Evolutionary conservation across 2,329 filamentous ascomycete species (phyloP).

Genomic region (Cladophialophora yegresii): DNA sequence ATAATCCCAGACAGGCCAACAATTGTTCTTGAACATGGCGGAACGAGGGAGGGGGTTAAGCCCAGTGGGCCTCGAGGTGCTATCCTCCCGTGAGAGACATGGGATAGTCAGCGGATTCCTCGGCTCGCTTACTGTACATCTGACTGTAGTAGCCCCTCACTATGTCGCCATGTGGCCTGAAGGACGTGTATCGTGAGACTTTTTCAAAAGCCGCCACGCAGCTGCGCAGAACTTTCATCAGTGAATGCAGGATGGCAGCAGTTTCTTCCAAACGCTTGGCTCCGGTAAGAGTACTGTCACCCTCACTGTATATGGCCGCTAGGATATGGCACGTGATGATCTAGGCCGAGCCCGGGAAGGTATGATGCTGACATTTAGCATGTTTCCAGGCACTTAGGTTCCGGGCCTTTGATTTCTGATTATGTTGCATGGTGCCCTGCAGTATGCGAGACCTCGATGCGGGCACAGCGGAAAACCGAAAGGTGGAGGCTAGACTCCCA

Average conservation of each 20-base stretch:
- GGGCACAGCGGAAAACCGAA: background rate
- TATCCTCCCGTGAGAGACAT: background rate
- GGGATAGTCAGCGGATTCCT: slow-evolving; percentile 15
- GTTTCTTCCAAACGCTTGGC: background rate
- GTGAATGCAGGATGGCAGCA: background rate
- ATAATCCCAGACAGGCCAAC: background rate
- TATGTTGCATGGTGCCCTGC: slow-evolving; percentile 10
- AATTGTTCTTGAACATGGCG: background rate
- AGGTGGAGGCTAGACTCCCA: too few species aligned
- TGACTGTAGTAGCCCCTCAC: background rate
- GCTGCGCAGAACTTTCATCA: background rate
- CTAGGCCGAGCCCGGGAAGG: background rate
- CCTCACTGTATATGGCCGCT: background rate
- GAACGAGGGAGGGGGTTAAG: background rate
- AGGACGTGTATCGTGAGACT: background rate
- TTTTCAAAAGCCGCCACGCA: background rate
- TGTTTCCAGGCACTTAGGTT: background rate
- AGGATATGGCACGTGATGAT: background rate
- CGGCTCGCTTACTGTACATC: slow-evolving; percentile 19
- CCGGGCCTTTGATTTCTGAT: background rate
- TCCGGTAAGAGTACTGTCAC: too few species aligned
- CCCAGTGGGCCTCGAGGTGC: background rate
- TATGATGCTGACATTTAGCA: background rate
- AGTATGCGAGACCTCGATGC: background rate
- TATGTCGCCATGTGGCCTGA: slow-evolving; percentile 5